A percentile compares a stretch with the other conserved stretches of the same genome.
These are phyloP conservation scores for Cladophialophora immunda DNA, from an alignment of 2,329 filamentous ascomycete species.

Conservation along the genomic window DNA sequence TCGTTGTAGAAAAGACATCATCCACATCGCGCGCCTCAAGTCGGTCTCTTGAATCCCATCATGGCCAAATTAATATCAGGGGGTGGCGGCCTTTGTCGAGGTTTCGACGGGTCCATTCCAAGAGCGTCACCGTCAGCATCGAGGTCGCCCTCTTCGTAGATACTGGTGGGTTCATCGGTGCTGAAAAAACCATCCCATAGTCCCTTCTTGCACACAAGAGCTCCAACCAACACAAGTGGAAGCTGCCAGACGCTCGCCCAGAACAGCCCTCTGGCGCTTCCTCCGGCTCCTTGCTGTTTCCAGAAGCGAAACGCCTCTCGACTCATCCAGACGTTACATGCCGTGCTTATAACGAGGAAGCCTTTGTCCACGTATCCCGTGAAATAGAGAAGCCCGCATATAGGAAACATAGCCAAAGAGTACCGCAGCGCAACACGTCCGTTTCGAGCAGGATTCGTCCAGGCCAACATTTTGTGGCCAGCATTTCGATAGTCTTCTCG, in stretches of 20 bases:
- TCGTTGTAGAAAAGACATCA: not conserved
- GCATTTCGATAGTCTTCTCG: conserved; percentile 83
- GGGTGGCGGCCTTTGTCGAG: conserved; percentile 13
- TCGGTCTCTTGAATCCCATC: conserved; percentile 39
- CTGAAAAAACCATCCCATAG: conserved; percentile 85
- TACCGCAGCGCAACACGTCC: conserved; percentile 88
- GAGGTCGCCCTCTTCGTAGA: conserved; percentile 66
- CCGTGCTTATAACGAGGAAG: conserved; percentile 80
- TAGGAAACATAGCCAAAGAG: conserved; percentile 82
- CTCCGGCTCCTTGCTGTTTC: conserved; percentile 77
- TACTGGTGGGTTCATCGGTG: conserved; percentile 59
- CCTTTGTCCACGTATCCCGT: conserved; percentile 83
- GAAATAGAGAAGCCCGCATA: conserved; percentile 82
- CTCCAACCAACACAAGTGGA: conserved; percentile 86
- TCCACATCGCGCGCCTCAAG: conserved; percentile 14
- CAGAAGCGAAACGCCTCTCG: conserved; percentile 84
- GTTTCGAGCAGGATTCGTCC: conserved; percentile 86
- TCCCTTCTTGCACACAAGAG: conserved; percentile 91
- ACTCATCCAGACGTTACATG: conserved; percentile 86
- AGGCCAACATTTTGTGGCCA: conserved; percentile 77
- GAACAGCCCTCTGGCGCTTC: conserved; percentile 84
- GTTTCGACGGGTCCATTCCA: conserved; percentile 33
- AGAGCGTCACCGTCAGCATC: conserved; percentile 39
- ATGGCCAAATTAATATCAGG: conserved; percentile 35
- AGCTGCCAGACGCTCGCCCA: conserved; percentile 99